A percentile compares a stretch with the other conserved stretches of the same genome.
phyloP scores from a whole-genome alignment of 164 flowering plant species.

The Buxus sempervirens region DNA sequence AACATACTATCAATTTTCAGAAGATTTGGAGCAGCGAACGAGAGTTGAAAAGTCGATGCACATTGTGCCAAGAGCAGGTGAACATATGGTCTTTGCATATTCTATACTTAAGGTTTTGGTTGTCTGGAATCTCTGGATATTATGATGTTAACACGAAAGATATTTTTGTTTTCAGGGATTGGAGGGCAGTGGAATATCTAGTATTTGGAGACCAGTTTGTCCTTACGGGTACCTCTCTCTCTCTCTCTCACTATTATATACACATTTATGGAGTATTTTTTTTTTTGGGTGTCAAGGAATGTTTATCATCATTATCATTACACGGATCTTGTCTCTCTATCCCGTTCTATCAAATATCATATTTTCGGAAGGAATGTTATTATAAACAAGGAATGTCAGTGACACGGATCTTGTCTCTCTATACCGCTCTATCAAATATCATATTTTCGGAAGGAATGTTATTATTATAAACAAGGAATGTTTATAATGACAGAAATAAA shows the following conservation, averaged over 20 bases:
- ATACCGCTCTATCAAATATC: too few species aligned
- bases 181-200: conserved; percentile 53
- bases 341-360: too few species aligned
- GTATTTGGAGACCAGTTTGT: conserved; percentile 93
- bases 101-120: conserved; percentile 1
- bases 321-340: too few species aligned
- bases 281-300: not conserved
- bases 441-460: too few species aligned
- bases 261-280: too few species aligned
- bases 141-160: not conserved
- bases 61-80: conserved; percentile 81
- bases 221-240: conserved; percentile 75
- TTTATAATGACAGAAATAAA: too few species aligned
- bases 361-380: too few species aligned
- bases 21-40: conserved; percentile 94
- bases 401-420: too few species aligned
- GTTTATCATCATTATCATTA: too few species aligned
- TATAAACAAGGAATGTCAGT: too few species aligned
- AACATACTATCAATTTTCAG: conserved; percentile 63
- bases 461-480: too few species aligned
- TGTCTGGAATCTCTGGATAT: not conserved
- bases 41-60: conserved; percentile 60
- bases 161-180: conserved; percentile 33
- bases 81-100: not conserved
- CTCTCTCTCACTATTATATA: too few species aligned